Evolutionary conservation across 306 rosid species (phyloP).

Genomic region (Lathyrus aphaca): DNA sequence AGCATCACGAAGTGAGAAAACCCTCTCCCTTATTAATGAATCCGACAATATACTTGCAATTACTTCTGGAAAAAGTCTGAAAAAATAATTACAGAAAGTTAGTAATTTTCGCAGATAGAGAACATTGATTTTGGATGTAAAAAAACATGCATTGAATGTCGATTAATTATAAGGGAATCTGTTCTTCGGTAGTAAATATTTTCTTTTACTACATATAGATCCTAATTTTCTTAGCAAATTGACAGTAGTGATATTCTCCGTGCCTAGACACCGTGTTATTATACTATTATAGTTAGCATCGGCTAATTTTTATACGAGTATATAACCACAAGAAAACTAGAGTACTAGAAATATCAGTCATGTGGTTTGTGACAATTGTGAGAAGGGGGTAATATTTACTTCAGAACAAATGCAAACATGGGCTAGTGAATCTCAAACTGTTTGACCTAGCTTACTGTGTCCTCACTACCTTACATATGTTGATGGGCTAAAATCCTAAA

Average conservation of each 20-base stretch:
- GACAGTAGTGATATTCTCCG: background rate
- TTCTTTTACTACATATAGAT: constrained; percentile 3
- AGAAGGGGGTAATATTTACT: background rate
- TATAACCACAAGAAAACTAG: constrained; percentile 6
- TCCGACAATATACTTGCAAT: constrained; percentile 73
- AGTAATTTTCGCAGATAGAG: constrained; percentile 30
- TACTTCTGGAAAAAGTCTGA: constrained; percentile 81
- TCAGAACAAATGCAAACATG: background rate
- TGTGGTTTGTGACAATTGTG: background rate
- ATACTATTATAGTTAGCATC: background rate
- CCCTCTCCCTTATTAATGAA: constrained; percentile 71
- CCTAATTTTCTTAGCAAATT: constrained; percentile 10
- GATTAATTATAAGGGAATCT: constrained; percentile 8
- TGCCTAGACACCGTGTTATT: background rate
- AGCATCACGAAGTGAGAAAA: constrained; percentile 73
- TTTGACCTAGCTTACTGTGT: constrained; percentile 14
- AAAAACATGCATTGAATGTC: constrained; percentile 26
- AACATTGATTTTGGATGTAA: constrained; percentile 18
- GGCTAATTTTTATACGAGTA: background rate
- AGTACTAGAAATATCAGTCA: constrained; percentile 14
- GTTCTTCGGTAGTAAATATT: background rate
- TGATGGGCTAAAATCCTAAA: constrained; percentile 14
- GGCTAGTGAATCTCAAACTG: background rate
- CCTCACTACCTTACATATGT: background rate
- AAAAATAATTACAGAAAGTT: constrained; percentile 39